Evolutionary conservation across 345 rosid species (phyloP).

Genomic region (Populus alba): DNA sequence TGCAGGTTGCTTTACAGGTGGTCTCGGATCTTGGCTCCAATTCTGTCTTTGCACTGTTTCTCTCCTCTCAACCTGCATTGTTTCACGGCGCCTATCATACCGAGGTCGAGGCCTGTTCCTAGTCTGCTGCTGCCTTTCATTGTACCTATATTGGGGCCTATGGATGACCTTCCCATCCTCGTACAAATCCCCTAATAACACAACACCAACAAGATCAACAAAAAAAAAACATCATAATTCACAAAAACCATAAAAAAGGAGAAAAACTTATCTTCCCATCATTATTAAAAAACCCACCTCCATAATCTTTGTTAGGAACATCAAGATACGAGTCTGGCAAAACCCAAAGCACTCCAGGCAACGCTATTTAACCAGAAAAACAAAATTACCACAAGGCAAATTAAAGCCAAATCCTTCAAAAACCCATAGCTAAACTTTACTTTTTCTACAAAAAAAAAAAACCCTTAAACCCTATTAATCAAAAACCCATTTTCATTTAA

Average conservation of each 20-base stretch:
- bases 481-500: not conserved
- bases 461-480: not conserved
- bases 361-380: constrained; percentile 39
- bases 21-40: constrained; percentile 29
- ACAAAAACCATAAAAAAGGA: not conserved
- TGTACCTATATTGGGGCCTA: constrained; percentile 71
- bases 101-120: constrained; percentile 63
- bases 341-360: constrained; percentile 95
- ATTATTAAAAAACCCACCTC: constrained; percentile 49
- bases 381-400: not conserved
- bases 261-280: too few species aligned
- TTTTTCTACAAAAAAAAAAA: not conserved
- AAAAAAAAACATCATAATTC: not conserved
- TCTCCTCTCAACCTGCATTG: constrained; percentile 74
- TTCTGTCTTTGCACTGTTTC: constrained; percentile 35
- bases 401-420: not conserved
- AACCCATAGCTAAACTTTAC: not conserved
- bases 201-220: not conserved
- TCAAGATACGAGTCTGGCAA: constrained; percentile 93
- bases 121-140: constrained; percentile 51
- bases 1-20: constrained; percentile 25
- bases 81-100: constrained; percentile 66
- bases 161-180: constrained; percentile 84
- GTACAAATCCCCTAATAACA: constrained; percentile 66
- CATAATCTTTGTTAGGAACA: constrained; percentile 96